phyloP scores from a whole-genome alignment of 257 asterid species.

The Forsythia viridissima region DNA sequence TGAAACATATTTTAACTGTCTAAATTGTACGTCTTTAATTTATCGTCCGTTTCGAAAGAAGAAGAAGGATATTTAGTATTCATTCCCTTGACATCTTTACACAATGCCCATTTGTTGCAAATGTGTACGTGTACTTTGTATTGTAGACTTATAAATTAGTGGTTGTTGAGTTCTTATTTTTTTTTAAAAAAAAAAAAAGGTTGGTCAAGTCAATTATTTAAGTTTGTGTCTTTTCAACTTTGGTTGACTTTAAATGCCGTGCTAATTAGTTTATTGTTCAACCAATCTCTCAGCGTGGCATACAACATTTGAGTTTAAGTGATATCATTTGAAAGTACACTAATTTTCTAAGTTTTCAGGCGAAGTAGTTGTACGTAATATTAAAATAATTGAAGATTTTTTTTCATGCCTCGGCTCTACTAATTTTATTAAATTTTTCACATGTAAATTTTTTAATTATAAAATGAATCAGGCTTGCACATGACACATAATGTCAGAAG shows the following conservation, averaged over 20 bases:
- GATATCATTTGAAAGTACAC: background rate
- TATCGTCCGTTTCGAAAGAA: background rate
- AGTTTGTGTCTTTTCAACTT: background rate
- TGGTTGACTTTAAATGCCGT: background rate
- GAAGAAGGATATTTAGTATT: too few species aligned
- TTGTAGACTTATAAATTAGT: background rate
- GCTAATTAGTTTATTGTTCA: background rate
- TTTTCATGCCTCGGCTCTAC: too few species aligned
- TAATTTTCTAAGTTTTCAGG: background rate
- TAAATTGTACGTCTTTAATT: background rate
- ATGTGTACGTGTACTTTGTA: background rate
- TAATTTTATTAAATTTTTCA: too few species aligned
- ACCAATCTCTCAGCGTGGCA: background rate
- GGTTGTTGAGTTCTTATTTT: background rate
- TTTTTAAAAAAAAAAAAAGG: background rate
- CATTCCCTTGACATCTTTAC: background rate
- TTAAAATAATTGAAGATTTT: too few species aligned
- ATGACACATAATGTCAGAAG: too few species aligned
- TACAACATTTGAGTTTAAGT: background rate
- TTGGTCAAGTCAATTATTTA: background rate
- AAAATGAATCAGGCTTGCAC: too few species aligned
- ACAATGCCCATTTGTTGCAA: background rate
- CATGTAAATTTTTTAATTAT: too few species aligned
- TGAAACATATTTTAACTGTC: background rate
- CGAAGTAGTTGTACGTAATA: too few species aligned